These are phyloP conservation scores for Daucus carota DNA, from an alignment of 129 eudicot species.

Conservation along the genomic window DNA sequence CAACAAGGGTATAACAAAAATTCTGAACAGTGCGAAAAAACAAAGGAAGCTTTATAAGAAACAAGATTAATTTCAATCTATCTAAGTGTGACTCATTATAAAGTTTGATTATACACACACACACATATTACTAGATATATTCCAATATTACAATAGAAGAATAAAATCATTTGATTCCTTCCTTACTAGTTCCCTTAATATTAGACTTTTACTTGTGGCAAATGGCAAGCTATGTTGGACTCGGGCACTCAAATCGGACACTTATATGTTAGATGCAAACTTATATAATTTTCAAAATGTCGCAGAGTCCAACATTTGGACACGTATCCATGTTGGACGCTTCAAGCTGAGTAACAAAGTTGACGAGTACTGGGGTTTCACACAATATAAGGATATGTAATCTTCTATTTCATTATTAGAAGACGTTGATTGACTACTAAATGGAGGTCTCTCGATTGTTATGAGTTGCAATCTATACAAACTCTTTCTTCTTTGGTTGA, in stretches of 20 bases:
- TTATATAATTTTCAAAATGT: too few species aligned
- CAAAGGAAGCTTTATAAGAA: neutral
- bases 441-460: neutral
- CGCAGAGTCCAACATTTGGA: too few species aligned
- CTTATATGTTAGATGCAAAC: too few species aligned
- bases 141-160: neutral
- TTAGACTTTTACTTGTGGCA: neutral
- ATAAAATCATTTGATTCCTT: neutral
- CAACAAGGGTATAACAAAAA: neutral
- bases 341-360: too few species aligned
- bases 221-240: neutral
- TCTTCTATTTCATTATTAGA: neutral
- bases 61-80: neutral
- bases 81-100: neutral
- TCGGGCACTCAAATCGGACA: too few species aligned
- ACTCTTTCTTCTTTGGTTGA: neutral
- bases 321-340: too few species aligned
- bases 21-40: neutral
- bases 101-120: neutral
- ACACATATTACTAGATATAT: neutral
- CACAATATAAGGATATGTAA: neutral
- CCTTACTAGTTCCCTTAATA: neutral
- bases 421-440: neutral
- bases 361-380: neutral
- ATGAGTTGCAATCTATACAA: neutral